Base-by-base conservation (phyloP, 805 yeast genomes). In the Candida berthetii region DNA sequence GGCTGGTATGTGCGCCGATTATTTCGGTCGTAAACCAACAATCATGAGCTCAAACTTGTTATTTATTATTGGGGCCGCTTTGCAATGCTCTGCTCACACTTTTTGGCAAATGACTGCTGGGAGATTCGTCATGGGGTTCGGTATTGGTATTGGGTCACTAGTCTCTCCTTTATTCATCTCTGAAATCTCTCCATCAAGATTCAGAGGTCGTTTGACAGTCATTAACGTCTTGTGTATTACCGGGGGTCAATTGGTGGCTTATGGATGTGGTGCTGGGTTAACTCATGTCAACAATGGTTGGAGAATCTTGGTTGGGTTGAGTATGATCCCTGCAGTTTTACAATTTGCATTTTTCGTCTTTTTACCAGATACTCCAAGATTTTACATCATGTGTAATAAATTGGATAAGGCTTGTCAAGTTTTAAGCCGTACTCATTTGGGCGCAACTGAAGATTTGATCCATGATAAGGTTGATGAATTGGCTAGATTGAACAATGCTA, bases 301-400 rank as follows among this genome's bases (percentile, higher is more conserved):
- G 98, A 78, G 97, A 62, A 77, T 88, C 35, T 72, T 88, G 22
- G 96, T 93, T 29, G 98, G 97, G 5, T 65, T 93, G 29, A 84
- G 96, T 37, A 76, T 93, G 69, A 76, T 91, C 24, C 98, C 98
- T 13, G 85, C 96, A 7, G 81, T 73, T 15, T 48, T 80, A 24
- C 98, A 91, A 66, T 75, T 86, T 60, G 68, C 70, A 17, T 73
- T 87, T 38, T 90, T 93, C 59, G 61, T 79, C 54, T 90, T 87
- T 67, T 74, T 91, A 62, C 98, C 99, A 11, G 99, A 91, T 57
- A 89, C 98, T 11, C 99, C 99, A 44, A 78, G 99, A 61, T 91
- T 66, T 60, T 80, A 91, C 54, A 80, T 91, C 37, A 79, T 85
- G 71, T 76, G 79, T 48, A 84, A 85, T 40, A 67, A 77, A 38